Conservation (phyloP, 2,329 filamentous ascomycete species). For the Botrytis medusae region DNA sequence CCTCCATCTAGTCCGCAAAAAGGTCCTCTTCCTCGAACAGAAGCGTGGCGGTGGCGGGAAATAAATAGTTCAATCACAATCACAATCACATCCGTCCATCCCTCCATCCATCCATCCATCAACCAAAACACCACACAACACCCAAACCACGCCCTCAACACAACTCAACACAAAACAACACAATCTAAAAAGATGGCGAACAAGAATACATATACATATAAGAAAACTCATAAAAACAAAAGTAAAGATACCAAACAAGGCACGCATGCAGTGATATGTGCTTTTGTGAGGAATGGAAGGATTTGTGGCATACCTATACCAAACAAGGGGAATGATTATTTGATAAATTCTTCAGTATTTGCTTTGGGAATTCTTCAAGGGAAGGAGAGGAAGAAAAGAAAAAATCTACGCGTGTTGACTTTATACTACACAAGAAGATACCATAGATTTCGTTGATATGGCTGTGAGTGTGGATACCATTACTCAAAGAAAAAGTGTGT, state of each 20-base stretch:
- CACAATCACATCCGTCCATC: not conserved
- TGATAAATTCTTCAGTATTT: not conserved
- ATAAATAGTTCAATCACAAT: conserved; percentile 20
- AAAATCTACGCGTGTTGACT: not conserved
- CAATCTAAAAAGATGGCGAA: not conserved
- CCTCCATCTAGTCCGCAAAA: conserved; percentile 70
- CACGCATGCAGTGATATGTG: not conserved
- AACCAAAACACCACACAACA: not conserved
- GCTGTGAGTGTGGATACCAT: not conserved
- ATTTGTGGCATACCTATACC: not conserved
- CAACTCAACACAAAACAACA: not conserved
- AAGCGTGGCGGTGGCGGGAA: conserved; percentile 72
- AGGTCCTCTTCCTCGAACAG: conserved; percentile 92
- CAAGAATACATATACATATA: not conserved
- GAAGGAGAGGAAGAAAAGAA: not conserved
- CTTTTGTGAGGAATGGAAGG: not conserved
- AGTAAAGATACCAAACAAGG: not conserved
- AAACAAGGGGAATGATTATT: not conserved
- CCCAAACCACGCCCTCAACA: not conserved
- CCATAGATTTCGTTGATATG: not conserved
- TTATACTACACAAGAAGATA: not conserved
- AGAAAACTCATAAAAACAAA: not conserved
- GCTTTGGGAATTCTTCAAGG: not conserved
- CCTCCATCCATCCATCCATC: not conserved
- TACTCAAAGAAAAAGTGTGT: not conserved